Conservation (phyloP, 441 rosid species). For the Pelargonium citronellum region DNA sequence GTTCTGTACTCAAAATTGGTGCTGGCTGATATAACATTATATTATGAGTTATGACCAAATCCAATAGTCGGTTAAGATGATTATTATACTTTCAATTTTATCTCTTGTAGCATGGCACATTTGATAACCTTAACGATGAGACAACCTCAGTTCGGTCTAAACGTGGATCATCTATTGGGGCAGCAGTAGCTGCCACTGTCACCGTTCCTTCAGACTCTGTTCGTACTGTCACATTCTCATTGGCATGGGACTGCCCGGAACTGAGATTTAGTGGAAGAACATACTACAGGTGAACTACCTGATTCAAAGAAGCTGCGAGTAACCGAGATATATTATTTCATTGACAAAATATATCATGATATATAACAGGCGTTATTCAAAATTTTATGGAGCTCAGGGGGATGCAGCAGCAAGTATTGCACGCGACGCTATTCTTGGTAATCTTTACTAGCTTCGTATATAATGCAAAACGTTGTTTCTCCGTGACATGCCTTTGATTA, state of each 20-base stretch:
- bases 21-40: too few relatives aligned
- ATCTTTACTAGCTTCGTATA: slow-evolving; percentile 8
- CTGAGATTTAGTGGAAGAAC: slow-evolving; percentile 3
- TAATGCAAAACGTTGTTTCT: not conserved
- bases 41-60: too few relatives aligned
- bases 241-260: slow-evolving; percentile 8
- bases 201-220: not conserved
- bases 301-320: not conserved
- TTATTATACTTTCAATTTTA: not conserved
- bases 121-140: not conserved
- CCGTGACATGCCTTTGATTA: not conserved
- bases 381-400: not conserved
- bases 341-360: not conserved
- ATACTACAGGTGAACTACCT: not conserved
- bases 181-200: not conserved
- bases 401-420: slow-evolving; percentile 21
- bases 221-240: not conserved
- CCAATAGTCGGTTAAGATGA: too few relatives aligned
- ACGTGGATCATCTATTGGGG: not conserved
- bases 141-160: not conserved
- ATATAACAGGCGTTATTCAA: not conserved
- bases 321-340: too few relatives aligned
- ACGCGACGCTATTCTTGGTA: slow-evolving; percentile 56
- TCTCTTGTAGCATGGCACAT: not conserved
- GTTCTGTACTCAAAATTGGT: too few relatives aligned